phyloP scores from a whole-genome alignment of 179 eudicot genomes.

The Gypsophila paniculata region DNA sequence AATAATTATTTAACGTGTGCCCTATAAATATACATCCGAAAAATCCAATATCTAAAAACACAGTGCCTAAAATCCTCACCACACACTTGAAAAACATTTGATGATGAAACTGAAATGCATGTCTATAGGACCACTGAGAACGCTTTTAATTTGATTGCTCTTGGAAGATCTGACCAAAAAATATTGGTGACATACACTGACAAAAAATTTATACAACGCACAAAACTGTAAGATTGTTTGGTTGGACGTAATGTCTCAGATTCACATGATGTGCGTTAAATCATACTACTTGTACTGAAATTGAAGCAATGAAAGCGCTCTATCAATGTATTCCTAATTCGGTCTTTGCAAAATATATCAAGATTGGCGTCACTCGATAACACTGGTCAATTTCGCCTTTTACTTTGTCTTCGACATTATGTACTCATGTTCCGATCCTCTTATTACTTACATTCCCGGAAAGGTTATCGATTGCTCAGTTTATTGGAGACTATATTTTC shows the following conservation, averaged over 20 bases:
- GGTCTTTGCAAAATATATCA: too few relatives aligned
- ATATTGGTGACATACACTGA: constrained; percentile 8
- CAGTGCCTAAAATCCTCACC: not conserved
- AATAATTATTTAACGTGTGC: too few relatives aligned
- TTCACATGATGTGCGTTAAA: constrained; percentile 17
- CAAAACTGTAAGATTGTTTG: not conserved
- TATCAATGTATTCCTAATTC: not conserved
- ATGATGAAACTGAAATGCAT: not conserved
- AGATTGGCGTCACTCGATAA: constrained; percentile 7
- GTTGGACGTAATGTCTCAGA: constrained; percentile 9
- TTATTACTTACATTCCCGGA: not conserved
- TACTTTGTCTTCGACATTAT: too few relatives aligned
- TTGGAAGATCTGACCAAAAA: constrained; percentile 13
- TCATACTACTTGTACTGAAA: not conserved
- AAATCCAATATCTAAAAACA: too few relatives aligned
- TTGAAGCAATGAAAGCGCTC: not conserved
- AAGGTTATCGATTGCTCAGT: constrained; percentile 1
- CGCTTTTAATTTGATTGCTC: constrained; percentile 9
- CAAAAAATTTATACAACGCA: not conserved
- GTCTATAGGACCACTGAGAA: constrained; percentile 20
- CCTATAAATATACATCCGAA: too few relatives aligned
- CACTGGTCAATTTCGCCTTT: not conserved
- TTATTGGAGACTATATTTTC: not conserved
- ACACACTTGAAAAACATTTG: not conserved
- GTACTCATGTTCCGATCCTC: not conserved